phyloP scores from a whole-genome alignment of 495 filamentous ascomycete species.

The Podospora bellae-mahoneyi region DNA sequence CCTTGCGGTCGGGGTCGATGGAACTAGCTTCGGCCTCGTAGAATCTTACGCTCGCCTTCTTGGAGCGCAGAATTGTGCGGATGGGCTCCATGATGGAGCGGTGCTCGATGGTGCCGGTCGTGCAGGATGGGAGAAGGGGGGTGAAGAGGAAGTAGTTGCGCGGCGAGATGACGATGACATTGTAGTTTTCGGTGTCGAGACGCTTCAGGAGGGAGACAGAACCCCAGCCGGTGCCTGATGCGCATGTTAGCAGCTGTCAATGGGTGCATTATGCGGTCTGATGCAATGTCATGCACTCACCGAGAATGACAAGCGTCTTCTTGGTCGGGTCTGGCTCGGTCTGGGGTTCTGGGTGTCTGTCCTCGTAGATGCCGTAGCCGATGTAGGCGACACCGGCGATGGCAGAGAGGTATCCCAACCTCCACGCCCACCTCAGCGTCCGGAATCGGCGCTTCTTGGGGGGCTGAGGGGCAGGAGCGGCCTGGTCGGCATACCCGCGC shows the following conservation, averaged over 20 bases:
- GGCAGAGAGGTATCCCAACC: slow-evolving; percentile 66
- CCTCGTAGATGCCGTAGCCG: slow-evolving; percentile 75
- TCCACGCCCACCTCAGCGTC: slow-evolving; percentile 58
- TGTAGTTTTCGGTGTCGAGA: slow-evolving; percentile 97
- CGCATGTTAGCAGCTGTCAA: slow-evolving; percentile 14
- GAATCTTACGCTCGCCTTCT: slow-evolving; percentile 86
- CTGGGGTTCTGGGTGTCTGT: slow-evolving; percentile 80
- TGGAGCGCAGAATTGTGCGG: slow-evolving; percentile 88
- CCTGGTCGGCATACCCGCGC: slow-evolving; percentile 40
- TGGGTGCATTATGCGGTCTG: not conserved
- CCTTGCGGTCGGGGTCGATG: slow-evolving; percentile 88
- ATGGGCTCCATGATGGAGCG: slow-evolving; percentile 99
- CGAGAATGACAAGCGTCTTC: slow-evolving; percentile 96
- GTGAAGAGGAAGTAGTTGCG: slow-evolving; percentile 99
- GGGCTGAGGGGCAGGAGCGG: slow-evolving; percentile 26
- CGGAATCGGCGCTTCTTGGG: slow-evolving; percentile 43
- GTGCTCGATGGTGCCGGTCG: slow-evolving; percentile 95
- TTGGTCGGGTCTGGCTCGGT: slow-evolving; percentile 75
- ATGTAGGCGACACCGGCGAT: slow-evolving; percentile 66
- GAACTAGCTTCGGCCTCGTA: slow-evolving; percentile 98
- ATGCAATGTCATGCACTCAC: slow-evolving; percentile 49
- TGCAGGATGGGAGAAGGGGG: slow-evolving; percentile 92
- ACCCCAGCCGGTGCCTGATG: slow-evolving; percentile 88
- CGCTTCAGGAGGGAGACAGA: slow-evolving; percentile 96
- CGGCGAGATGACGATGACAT: slow-evolving; percentile 92